phyloP scores from a whole-genome alignment of 2,329 filamentous ascomycete genomes.

The Cytospora piceae region DNA sequence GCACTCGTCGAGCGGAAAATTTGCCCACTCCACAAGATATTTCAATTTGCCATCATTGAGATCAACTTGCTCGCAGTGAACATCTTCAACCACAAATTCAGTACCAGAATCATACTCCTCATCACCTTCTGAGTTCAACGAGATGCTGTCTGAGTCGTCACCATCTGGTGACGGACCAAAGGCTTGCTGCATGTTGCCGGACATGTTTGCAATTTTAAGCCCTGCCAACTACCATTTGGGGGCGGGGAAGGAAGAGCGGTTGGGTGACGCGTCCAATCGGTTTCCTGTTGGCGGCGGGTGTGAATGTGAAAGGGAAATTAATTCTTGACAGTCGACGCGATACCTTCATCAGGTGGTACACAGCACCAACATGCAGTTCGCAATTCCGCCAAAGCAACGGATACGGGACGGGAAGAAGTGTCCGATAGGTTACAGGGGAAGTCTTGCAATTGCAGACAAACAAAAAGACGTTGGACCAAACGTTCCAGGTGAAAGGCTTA shows the following conservation, averaged over 20 bases:
- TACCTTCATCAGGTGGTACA: not conserved
- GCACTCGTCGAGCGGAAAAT: slow-evolving; percentile 58
- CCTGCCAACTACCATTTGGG: slow-evolving; percentile 1
- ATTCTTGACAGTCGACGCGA: not conserved
- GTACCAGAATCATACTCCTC: slow-evolving; percentile 43
- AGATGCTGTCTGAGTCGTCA: slow-evolving; percentile 56
- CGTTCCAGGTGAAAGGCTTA: not conserved
- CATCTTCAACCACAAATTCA: slow-evolving; percentile 58
- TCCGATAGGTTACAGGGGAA: not conserved
- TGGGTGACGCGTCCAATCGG: not conserved
- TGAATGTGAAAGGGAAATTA: not conserved
- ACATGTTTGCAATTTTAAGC: not conserved
- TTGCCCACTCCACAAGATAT: slow-evolving; percentile 69
- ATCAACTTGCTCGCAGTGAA: slow-evolving; percentile 51
- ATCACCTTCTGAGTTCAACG: slow-evolving; percentile 56
- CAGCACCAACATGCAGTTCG: not conserved
- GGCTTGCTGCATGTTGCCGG: slow-evolving; percentile 9
- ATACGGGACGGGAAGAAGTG: not conserved
- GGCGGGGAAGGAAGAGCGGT: not conserved
- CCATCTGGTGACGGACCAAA: slow-evolving; percentile 13
- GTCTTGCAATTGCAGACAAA: not conserved
- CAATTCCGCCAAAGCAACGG: not conserved
- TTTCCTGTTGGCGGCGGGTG: not conserved
- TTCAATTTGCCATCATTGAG: slow-evolving; percentile 38
- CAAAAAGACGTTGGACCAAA: not conserved